phyloP scores from a whole-genome alignment of 2,329 filamentous ascomycete genomes.

The Neonectria magnoliae region DNA sequence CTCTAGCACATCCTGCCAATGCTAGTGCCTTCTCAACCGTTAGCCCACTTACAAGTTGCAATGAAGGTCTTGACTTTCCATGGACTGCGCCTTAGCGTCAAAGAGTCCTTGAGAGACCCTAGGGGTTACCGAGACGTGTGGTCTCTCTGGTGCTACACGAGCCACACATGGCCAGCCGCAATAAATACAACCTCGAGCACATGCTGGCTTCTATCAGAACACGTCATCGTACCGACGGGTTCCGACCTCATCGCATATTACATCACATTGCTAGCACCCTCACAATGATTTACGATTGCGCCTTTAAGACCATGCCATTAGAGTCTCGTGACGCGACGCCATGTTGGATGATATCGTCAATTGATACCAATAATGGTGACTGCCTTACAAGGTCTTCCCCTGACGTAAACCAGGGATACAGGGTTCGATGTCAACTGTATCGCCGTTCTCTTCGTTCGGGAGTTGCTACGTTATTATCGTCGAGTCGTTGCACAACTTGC shows the following conservation, averaged over 20 bases:
- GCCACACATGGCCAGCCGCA: not conserved
- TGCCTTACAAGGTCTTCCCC: not conserved
- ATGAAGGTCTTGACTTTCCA: not conserved
- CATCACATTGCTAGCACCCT: not conserved
- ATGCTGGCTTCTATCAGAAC: not conserved
- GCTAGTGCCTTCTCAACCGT: slow-evolving; percentile 10
- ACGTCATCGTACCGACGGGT: not conserved
- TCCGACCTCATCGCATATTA: not conserved
- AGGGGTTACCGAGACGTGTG: not conserved
- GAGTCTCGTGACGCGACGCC: not conserved
- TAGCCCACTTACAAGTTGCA: not conserved
- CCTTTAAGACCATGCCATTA: not conserved
- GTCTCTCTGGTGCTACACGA: not conserved
- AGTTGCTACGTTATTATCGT: slow-evolving; percentile 28
- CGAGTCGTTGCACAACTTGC: slow-evolving; percentile 9
- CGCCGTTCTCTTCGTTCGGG: slow-evolving; percentile 25
- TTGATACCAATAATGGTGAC: not conserved
- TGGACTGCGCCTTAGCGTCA: not conserved
- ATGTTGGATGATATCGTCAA: not conserved
- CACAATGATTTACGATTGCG: not conserved
- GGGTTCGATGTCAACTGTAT: slow-evolving; percentile 8
- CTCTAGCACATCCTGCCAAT: slow-evolving; percentile 8
- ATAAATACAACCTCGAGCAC: not conserved
- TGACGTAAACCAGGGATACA: not conserved
- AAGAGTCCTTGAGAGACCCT: not conserved